phyloP scores from a whole-genome alignment of 108 stramenopile species.

The Cyclotella sp. region DNA sequence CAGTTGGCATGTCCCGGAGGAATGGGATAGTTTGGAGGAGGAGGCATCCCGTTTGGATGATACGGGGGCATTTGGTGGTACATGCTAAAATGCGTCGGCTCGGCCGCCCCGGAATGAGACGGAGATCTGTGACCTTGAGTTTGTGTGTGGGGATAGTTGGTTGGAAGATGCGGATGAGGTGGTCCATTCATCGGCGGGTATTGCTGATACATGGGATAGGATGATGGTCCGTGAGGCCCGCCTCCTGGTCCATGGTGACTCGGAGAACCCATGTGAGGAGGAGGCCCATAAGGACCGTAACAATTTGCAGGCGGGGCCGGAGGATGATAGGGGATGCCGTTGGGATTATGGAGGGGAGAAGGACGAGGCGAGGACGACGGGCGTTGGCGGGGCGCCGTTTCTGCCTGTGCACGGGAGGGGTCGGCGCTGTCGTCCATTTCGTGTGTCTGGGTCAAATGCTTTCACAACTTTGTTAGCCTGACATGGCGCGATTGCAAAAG shows the following conservation, averaged over 20 bases:
- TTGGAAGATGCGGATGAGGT: not conserved
- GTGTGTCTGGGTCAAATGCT: not conserved
- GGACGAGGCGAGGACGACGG: not conserved
- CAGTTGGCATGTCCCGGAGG: conserved; percentile 2
- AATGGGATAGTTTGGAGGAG: not conserved
- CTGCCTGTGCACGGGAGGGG: not conserved
- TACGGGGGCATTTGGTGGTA: not conserved
- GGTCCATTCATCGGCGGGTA: conserved; percentile 15
- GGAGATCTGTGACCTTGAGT: conserved; percentile 8
- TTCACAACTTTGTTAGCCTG: not conserved
- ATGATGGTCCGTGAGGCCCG: conserved; percentile 1
- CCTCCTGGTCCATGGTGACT: not conserved
- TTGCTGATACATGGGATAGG: conserved; percentile 1
- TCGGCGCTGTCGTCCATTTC: conserved; percentile 3
- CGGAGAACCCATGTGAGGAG: conserved; percentile 15
- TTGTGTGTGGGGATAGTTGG: conserved; percentile 9
- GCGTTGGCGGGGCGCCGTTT: not conserved
- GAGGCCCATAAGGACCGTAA: not conserved
- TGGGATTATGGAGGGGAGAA: not conserved
- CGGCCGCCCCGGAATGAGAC: not conserved
- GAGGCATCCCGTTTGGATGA: not conserved
- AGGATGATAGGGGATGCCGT: not conserved
- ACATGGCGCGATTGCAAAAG: too few species aligned
- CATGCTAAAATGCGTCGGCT: not conserved
- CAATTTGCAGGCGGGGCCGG: not conserved